These are phyloP conservation scores for Phytophthora fragariaefolia DNA, from an alignment of 352 stramenopile species.

Conservation along the genomic window DNA sequence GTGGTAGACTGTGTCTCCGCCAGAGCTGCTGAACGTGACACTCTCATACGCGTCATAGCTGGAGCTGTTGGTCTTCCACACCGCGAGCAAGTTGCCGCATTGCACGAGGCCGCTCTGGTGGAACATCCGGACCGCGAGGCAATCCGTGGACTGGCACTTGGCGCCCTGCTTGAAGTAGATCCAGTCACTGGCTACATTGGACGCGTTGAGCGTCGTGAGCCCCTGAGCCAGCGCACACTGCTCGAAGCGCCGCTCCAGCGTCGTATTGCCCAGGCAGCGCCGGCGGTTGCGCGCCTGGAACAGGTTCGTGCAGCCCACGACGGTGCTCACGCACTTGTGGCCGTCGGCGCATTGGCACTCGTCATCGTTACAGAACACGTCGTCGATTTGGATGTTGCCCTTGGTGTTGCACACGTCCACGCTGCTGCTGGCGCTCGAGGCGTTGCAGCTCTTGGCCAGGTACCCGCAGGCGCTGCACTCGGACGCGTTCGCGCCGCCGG, in stretches of 20 bases:
- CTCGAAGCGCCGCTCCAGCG: slow-evolving; percentile 57
- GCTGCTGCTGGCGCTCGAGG: slow-evolving; percentile 3
- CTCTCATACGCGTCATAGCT: slow-evolving; percentile 17
- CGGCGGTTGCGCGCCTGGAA: slow-evolving; percentile 74
- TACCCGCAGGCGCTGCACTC: slow-evolving; percentile 70
- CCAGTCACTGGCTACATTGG: slow-evolving; percentile 72
- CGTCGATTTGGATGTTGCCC: slow-evolving; percentile 76
- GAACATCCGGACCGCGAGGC: slow-evolving; percentile 61
- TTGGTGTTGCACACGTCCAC: slow-evolving; percentile 61
- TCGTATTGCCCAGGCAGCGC: slow-evolving; percentile 64
- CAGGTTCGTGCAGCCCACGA: slow-evolving; percentile 73
- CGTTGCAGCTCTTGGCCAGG: slow-evolving; percentile 70
- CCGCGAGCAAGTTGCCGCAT: slow-evolving; percentile 68
- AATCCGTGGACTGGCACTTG: slow-evolving; percentile 69
- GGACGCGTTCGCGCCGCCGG: slow-evolving; percentile 25
- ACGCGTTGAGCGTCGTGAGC: slow-evolving; percentile 53
- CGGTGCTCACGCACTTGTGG: slow-evolving; percentile 66
- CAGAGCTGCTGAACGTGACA: slow-evolving; percentile 14
- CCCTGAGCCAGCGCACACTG: slow-evolving; percentile 53
- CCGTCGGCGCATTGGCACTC: slow-evolving; percentile 61
- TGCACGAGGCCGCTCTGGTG: slow-evolving; percentile 68
- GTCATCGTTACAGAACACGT: slow-evolving; percentile 78
- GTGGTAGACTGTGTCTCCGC: slow-evolving; percentile 49
- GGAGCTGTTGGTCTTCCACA: slow-evolving; percentile 66
- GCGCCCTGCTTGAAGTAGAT: slow-evolving; percentile 67